phyloP scores from a whole-genome alignment of 2,329 filamentous ascomycete species.

The Huntiella moniliformis region DNA sequence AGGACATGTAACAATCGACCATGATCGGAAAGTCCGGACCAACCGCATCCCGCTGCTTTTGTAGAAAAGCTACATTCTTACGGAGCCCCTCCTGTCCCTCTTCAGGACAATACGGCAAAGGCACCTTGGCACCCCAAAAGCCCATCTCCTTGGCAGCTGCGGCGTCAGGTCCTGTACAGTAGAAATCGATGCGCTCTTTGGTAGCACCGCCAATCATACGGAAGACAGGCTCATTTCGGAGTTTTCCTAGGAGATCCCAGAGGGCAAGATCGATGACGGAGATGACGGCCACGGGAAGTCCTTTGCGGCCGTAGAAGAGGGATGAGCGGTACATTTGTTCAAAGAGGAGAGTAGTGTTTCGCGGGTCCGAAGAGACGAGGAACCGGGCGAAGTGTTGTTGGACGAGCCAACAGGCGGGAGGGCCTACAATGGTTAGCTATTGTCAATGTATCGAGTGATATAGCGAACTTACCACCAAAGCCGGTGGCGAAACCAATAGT shows the following conservation, averaged over 20 bases:
- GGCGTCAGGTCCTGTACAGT: conserved; percentile 83
- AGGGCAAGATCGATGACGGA: conserved; percentile 85
- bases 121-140: conserved; percentile 80
- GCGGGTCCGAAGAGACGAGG: conserved; percentile 69
- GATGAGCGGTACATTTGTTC: conserved; percentile 93
- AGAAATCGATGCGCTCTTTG: conserved; percentile 66
- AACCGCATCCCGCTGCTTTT: conserved; percentile 65
- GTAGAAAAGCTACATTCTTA: conserved; percentile 81
- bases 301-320: conserved; percentile 94
- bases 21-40: conserved; percentile 83
- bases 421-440: conserved; percentile 28
- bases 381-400: conserved; percentile 89
- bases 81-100: conserved; percentile 64
- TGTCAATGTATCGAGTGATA: background rate
- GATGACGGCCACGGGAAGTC: conserved; percentile 74
- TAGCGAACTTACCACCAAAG: conserved; percentile 46
- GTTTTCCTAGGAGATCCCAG: conserved; percentile 83
- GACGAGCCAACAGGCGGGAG: conserved; percentile 83
- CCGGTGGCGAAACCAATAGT: conserved; percentile 90
- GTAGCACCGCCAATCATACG: conserved; percentile 87
- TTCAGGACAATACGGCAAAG: conserved; percentile 73
- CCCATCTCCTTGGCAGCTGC: conserved; percentile 65
- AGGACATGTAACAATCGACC: conserved; percentile 94
- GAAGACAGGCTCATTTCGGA: conserved; percentile 84
- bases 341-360: conserved; percentile 80